A percentile compares a stretch with the other conserved stretches of the same genome.
These are phyloP conservation scores for Xylaria sp. DNA, from an alignment of 2,329 filamentous ascomycete species.

Conservation along the genomic window DNA sequence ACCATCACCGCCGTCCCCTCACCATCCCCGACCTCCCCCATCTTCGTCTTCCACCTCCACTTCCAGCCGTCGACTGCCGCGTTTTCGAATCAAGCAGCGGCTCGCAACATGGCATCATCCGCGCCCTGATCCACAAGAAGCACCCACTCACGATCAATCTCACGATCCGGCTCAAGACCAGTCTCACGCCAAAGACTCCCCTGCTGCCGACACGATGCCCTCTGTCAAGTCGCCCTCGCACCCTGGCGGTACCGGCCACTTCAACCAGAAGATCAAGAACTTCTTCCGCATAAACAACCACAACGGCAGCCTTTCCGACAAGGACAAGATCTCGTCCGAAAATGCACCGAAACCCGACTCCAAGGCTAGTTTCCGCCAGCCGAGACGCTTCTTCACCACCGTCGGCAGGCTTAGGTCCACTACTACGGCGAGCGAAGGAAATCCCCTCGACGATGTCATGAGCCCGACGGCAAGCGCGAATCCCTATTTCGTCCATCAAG, in stretches of 20 bases:
- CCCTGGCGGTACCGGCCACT: conserved; percentile 65
- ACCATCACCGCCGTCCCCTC: conserved; percentile 26
- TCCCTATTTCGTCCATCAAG: conserved; percentile 97
- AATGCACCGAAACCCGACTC: conserved; percentile 63
- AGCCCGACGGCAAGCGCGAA: conserved; percentile 96
- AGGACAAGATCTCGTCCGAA: conserved; percentile 49
- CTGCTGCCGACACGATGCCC: conserved; percentile 54
- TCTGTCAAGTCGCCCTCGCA: conserved; percentile 64
- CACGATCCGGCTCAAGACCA: too few relatives aligned
- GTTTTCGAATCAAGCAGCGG: conserved; percentile 49
- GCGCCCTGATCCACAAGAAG: conserved; percentile 42
- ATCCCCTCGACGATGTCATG: conserved; percentile 85
- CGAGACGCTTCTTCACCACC: conserved; percentile 85
- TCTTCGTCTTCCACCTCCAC: conserved; percentile 24
- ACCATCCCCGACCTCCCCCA: conserved; percentile 8
- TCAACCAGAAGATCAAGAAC: conserved; percentile 75
- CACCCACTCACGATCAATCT: conserved; percentile 24
- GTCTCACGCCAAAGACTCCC: conserved; percentile 3
- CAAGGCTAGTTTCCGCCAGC: conserved; percentile 81
- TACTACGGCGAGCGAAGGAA: conserved; percentile 92
- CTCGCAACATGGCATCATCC: conserved; percentile 52
- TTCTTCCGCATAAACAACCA: conserved; percentile 75
- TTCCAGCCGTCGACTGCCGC: conserved; percentile 38
- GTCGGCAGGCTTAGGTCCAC: conserved; percentile 89
- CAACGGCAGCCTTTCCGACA: conserved; percentile 53